Base-by-base conservation (phyloP, 768 basidiomycete genomes). In the Tulasnella calospora region DNA sequence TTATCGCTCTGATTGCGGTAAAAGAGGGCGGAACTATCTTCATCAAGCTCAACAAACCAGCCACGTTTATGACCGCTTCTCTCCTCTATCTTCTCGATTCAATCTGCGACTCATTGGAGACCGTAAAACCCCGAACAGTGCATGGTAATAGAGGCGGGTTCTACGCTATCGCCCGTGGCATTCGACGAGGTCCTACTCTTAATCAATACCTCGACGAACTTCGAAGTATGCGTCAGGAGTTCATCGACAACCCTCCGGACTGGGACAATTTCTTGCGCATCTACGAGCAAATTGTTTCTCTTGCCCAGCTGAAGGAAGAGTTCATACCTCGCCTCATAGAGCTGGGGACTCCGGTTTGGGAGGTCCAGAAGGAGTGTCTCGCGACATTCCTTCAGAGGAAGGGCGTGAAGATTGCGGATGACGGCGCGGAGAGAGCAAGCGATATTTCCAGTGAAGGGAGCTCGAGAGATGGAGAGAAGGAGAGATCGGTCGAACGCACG, bases 361-460 rank as follows among this genome's bases (percentile, higher is more conserved):
- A 72, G 44, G 71, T 72, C 23, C 71, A 72, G n/a, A 72, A 36
- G 71, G 71, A 72, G 35, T 46, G 44, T 23, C 71, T 72, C 38
- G 46, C 71, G 19, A 30, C 40, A 15, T 73, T 73, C 35, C 71
- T 73, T 12, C 71, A 13, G n/a, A 73, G 27, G 36, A 73, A 73
- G 19, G 46, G 46, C 13, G 71, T 73, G 7, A 41, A 40, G 27
- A 21, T 73, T 12, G 71, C 40, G 36, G 30, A 38, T 47, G 71
- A 73, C 10, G 10, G 6, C 2, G 12, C 61, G 27, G 33, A 33
- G 15, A 27, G n/a, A 33, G 33, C 12, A 5, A 67, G 61, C 61
- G 61, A 67, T 13, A 67, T 12, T 33, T 67, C n/a, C 61, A 67
- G 61, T 67, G 27, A 67, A 33, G 61, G 61, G n/a, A 67, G 61